Evolutionary conservation across 345 rosid genomes (phyloP).

Genomic region (Euphorbia lathyris): DNA sequence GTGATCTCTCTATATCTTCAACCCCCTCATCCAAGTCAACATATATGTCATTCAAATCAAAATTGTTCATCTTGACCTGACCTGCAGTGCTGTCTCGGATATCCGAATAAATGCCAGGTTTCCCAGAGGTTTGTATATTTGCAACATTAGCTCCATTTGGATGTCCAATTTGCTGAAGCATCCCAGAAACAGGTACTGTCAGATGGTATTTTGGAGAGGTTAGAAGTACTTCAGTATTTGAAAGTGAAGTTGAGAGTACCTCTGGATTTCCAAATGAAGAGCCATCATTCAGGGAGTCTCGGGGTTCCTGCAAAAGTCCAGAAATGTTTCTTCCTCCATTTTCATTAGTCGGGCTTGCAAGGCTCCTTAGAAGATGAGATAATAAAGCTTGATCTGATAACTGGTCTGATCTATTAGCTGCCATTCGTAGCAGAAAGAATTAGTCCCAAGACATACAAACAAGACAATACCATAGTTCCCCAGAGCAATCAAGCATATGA

Average conservation of each 20-base stretch:
- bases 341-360: constrained; percentile 55
- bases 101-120: constrained; percentile 31
- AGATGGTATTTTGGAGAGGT: constrained; percentile 40
- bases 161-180: constrained; percentile 41
- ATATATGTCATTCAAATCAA: constrained; percentile 86
- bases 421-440: constrained; percentile 25
- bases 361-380: constrained; percentile 78
- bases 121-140: constrained; percentile 16
- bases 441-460: background rate
- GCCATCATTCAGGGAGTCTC: constrained; percentile 43
- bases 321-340: constrained; percentile 55
- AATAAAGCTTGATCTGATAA: constrained; percentile 70
- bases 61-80: constrained; percentile 65
- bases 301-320: constrained; percentile 65
- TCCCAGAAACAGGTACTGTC: constrained; percentile 33
- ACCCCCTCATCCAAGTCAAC: constrained; percentile 81
- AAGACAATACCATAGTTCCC: background rate
- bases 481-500: background rate
- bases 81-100: constrained; percentile 42
- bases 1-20: constrained; percentile 72
- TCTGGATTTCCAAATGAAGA: constrained; percentile 45
- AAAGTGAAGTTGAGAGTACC: constrained; percentile 41
- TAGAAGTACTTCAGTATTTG: constrained; percentile 46
- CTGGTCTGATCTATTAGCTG: constrained; percentile 74
- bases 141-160: constrained; percentile 30